Evolutionary conservation across 257 asterid genomes (phyloP).

Genomic region (Nicotiana tomentosiformis): DNA sequence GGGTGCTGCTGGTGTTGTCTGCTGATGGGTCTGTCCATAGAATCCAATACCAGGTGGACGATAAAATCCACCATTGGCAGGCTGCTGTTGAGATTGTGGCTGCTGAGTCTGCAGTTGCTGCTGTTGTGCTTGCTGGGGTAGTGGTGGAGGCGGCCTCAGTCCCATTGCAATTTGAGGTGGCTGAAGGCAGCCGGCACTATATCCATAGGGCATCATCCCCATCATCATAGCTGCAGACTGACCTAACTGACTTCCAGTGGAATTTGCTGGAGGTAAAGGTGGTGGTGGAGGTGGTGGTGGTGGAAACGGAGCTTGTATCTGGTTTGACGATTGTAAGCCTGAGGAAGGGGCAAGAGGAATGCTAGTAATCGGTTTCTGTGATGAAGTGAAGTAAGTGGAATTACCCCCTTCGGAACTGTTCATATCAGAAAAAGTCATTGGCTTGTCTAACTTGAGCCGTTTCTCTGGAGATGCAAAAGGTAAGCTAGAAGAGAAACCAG

Average conservation of each 20-base stretch:
- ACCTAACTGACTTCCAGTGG: conserved; percentile 41
- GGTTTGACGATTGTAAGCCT: conserved; percentile 35
- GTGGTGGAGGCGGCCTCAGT: conserved; percentile 42
- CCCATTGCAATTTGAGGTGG: conserved; percentile 41
- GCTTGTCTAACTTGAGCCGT: conserved; percentile 60
- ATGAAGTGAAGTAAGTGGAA: conserved; percentile 34
- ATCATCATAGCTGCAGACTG: conserved; percentile 42
- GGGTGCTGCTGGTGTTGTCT: conserved; percentile 73
- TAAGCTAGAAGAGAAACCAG: conserved; percentile 32
- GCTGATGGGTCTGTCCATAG: conserved; percentile 78
- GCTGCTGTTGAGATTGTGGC: conserved; percentile 19
- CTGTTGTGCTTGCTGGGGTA: conserved; percentile 28
- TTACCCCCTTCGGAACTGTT: conserved; percentile 44
- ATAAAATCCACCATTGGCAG: conserved; percentile 52
- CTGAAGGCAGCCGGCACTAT: conserved; percentile 37
- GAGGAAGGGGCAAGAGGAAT: conserved; percentile 30
- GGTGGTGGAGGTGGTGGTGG: conserved; percentile 42
- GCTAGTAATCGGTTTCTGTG: conserved; percentile 38
- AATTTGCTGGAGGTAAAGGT: conserved; percentile 27
- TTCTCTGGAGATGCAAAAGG: conserved; percentile 44
- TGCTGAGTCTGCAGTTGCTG: conserved; percentile 27
- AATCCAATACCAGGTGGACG: conserved; percentile 80
- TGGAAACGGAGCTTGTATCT: conserved; percentile 24
- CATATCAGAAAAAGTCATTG: conserved; percentile 32
- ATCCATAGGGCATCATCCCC: conserved; percentile 45